phyloP scores from a whole-genome alignment of 495 filamentous ascomycete species.

The Peziza echinospora region DNA sequence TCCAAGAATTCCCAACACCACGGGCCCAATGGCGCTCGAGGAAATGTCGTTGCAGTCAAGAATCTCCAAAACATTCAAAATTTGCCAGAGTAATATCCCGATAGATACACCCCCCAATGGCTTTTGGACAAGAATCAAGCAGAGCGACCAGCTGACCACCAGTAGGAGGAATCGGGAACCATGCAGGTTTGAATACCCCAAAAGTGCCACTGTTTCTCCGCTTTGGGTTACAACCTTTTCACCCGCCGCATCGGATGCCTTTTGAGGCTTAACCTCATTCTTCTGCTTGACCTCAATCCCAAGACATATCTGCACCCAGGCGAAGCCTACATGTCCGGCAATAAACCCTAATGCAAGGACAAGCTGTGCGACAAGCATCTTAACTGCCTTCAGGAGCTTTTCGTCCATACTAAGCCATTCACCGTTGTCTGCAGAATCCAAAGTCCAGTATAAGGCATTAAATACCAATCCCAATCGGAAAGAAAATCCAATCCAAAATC shows the following conservation, averaged over 20 bases:
- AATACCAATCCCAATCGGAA: constrained; percentile 58
- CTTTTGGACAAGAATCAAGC: constrained; percentile 64
- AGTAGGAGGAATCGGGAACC: constrained; percentile 80
- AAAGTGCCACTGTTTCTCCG: constrained; percentile 42
- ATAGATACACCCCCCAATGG: constrained; percentile 82
- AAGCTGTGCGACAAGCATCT: constrained; percentile 52
- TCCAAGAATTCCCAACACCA: constrained; percentile 64
- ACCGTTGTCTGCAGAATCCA: constrained; percentile 79
- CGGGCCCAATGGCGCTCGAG: constrained; percentile 56
- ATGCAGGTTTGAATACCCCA: constrained; percentile 80
- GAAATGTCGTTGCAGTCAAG: constrained; percentile 52
- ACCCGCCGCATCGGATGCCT: constrained; percentile 6
- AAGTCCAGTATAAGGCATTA: constrained; percentile 61
- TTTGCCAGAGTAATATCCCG: constrained; percentile 57
- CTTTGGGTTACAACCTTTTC: constrained; percentile 14
- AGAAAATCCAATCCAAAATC: constrained; percentile 58
- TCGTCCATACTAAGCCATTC: constrained; percentile 42
- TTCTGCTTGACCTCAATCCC: constrained; percentile 29
- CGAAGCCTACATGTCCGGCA: constrained; percentile 46
- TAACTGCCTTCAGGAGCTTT: constrained; percentile 46
- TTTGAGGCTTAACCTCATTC: not conserved
- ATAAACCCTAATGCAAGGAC: constrained; percentile 45
- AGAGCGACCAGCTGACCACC: constrained; percentile 50
- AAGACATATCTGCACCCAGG: constrained; percentile 56
- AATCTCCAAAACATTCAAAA: constrained; percentile 71